These are phyloP conservation scores for Fusarium fujikuroi DNA, from an alignment of 2,329 filamentous ascomycete genomes.

Conservation along the genomic window DNA sequence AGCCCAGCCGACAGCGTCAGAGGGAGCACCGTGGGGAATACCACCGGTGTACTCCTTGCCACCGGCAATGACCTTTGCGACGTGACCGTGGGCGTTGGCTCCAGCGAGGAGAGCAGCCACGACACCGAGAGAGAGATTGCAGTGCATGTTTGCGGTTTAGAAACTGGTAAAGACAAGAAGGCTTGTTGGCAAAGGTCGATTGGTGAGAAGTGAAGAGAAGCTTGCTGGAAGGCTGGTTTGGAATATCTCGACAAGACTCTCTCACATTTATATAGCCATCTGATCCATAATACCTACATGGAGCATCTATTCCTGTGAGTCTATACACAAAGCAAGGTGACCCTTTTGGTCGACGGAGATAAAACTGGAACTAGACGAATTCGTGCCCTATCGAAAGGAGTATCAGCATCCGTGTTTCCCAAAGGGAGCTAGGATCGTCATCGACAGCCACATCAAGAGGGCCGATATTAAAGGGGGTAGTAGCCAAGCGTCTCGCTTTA, in stretches of 20 bases:
- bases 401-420: slow-evolving; percentile 21
- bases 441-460: background rate
- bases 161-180: background rate
- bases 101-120: slow-evolving; percentile 40
- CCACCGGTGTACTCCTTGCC: slow-evolving; percentile 48
- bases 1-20: slow-evolving; percentile 50
- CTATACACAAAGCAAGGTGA: slow-evolving; percentile 9
- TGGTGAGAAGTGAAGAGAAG: background rate
- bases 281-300: background rate
- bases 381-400: slow-evolving; percentile 25
- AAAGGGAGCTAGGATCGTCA: slow-evolving; percentile 16
- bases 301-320: background rate
- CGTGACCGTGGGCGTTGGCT: slow-evolving; percentile 47
- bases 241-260: background rate
- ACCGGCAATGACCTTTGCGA: slow-evolving; percentile 39
- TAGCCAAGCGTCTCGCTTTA: slow-evolving; percentile 16
- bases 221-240: slow-evolving; percentile 9
- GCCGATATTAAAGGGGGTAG: slow-evolving; percentile 21
- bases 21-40: slow-evolving; percentile 42
- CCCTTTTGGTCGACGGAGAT: slow-evolving; percentile 31
- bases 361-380: slow-evolving; percentile 21
- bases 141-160: slow-evolving; percentile 18
- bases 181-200: background rate
- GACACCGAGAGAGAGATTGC: slow-evolving; percentile 24
- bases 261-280: slow-evolving; percentile 18